phyloP scores from a whole-genome alignment of 2,329 filamentous ascomycete genomes.

The Aspergillus fumigatiaffinis region DNA sequence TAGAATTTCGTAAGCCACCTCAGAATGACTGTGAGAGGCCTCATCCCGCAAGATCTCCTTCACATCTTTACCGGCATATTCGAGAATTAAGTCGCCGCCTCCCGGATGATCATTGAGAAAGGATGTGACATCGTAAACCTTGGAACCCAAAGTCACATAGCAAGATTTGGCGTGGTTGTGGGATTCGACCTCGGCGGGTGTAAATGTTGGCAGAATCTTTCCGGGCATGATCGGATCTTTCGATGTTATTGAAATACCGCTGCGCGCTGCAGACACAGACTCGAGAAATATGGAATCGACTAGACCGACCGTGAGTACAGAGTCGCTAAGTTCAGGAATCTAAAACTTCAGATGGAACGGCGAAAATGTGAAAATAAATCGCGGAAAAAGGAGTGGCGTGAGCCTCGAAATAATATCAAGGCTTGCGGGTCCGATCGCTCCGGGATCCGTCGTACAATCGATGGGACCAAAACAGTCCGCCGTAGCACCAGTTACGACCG shows the following conservation, averaged over 20 bases:
- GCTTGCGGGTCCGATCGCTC: constrained; percentile 17
- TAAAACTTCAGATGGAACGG: not conserved
- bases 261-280: not conserved
- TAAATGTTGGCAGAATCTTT: constrained; percentile 77
- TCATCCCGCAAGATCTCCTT: constrained; percentile 76
- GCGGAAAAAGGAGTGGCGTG: constrained; percentile 18
- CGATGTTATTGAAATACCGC: not conserved
- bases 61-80: constrained; percentile 87
- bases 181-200: constrained; percentile 71
- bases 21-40: constrained; percentile 78
- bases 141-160: constrained; percentile 84
- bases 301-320: not conserved
- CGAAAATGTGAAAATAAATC: constrained; percentile 10
- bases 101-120: constrained; percentile 90
- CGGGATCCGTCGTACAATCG: constrained; percentile 6
- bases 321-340: not conserved
- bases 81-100: constrained; percentile 79
- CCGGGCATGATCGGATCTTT: constrained; percentile 62
- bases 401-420: constrained; percentile 19
- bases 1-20: constrained; percentile 92
- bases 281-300: not conserved
- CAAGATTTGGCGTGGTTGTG: constrained; percentile 80
- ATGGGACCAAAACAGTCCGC: not conserved
- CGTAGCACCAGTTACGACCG: too few species aligned
- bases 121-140: constrained; percentile 91